Conservation (phyloP, 225 moss, liverwort and hornwort genomes). For the Sphagnum contortum region DNA sequence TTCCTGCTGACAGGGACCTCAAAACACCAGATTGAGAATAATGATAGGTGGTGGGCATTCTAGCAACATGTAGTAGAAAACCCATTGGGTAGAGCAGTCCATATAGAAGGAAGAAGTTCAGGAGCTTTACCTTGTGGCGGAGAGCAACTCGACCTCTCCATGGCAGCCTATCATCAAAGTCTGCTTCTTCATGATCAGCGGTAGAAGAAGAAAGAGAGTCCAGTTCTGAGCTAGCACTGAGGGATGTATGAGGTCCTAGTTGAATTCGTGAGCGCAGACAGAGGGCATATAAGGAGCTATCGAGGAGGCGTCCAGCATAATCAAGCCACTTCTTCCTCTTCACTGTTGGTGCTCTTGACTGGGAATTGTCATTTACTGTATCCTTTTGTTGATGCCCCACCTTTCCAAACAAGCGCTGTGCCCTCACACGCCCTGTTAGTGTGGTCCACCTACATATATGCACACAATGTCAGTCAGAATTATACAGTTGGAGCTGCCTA, state of each 20-base stretch:
- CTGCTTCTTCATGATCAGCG: constrained; percentile 11
- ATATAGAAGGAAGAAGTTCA: no score
- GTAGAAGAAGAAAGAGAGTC: constrained; percentile 44
- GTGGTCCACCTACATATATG: constrained; percentile 81
- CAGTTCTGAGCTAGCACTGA: constrained; percentile 61
- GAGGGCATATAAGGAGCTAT: constrained; percentile 60
- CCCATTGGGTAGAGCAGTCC: no score
- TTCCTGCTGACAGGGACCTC: no score
- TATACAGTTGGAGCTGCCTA: constrained; percentile 3
- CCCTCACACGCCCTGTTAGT: constrained; percentile 81
- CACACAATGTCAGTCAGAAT: constrained; percentile 3
- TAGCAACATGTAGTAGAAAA: no score
- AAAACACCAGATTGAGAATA: no score
- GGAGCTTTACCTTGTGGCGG: constrained; percentile 61
- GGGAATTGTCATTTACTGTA: constrained; percentile 6
- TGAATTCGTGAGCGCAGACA: constrained; percentile 58
- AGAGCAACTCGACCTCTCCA: constrained; percentile 72
- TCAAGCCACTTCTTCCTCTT: constrained; percentile 33
- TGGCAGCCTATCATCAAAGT: constrained; percentile 19
- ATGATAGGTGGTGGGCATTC: no score
- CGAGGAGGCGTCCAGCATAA: constrained; percentile 30
- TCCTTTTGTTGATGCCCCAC: constrained; percentile 23
- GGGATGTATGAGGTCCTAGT: constrained; percentile 50
- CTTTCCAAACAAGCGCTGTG: constrained; percentile 58
- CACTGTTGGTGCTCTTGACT: constrained; percentile 10